phyloP scores from a whole-genome alignment of 1,139 yeast genomes.

The Arxiozyma bovina region DNA sequence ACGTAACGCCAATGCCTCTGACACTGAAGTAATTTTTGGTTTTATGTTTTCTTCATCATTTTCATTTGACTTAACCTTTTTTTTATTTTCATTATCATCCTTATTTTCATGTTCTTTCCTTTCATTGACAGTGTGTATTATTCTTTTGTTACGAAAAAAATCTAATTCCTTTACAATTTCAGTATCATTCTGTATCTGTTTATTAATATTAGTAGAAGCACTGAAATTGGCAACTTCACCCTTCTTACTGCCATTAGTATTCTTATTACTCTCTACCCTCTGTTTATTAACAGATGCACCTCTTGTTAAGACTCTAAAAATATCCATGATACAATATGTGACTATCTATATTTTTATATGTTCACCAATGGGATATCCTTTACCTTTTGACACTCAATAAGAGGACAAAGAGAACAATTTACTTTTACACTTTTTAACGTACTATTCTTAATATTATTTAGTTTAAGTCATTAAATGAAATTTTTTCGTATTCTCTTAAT shows the following conservation, averaged over 20 bases:
- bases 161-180: conserved; percentile 55
- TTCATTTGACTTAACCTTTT: conserved; percentile 21
- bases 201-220: conserved; percentile 8
- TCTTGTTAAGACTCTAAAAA: conserved; percentile 72
- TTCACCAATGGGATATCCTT: not conserved
- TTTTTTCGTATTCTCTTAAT: not conserved
- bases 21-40: conserved; percentile 42
- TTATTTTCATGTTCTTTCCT: conserved; percentile 16
- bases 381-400: no score
- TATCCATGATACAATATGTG: conserved; percentile 58
- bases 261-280: conserved; percentile 17
- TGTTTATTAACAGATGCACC: conserved; percentile 68
- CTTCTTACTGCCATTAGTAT: conserved; percentile 6
- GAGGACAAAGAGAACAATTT: not conserved
- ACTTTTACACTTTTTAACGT: not conserved
- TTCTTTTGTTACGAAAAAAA: conserved; percentile 55
- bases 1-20: conserved; percentile 53
- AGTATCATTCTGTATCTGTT: conserved; percentile 34
- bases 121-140: conserved; percentile 24
- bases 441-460: not conserved
- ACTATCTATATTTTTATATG: not conserved
- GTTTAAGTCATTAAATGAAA: not conserved
- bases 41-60: conserved; percentile 33
- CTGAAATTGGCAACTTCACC: conserved; percentile 24
- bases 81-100: conserved; percentile 19